Conservation (phyloP, 129 eudicot genomes). For the Rutidosis leptorrhynchoides region DNA sequence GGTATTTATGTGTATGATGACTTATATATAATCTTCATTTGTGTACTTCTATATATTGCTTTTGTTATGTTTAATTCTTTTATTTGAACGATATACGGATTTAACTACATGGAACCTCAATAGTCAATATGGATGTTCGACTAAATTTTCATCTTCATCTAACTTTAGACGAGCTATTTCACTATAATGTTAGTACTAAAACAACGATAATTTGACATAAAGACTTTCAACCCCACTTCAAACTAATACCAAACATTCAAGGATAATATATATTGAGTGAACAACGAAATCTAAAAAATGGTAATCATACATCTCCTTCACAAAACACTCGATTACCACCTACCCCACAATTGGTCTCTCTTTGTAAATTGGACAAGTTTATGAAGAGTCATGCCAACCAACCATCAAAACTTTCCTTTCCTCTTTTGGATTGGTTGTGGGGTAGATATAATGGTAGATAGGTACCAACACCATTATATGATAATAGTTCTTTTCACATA, state of each 20-base stretch:
- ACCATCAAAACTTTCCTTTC: slow-evolving; percentile 13
- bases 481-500: slow-evolving; percentile 1
- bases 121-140: too few relatives aligned
- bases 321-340: slow-evolving; percentile 11
- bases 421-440: neutral
- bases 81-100: too few relatives aligned
- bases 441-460: neutral
- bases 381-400: slow-evolving; percentile 20
- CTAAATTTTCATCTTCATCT: too few relatives aligned
- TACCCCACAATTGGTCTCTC: slow-evolving; percentile 26
- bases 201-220: neutral
- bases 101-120: too few relatives aligned
- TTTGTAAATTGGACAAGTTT: slow-evolving; percentile 11
- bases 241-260: neutral
- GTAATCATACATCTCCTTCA: slow-evolving; percentile 20
- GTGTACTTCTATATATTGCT: too few relatives aligned
- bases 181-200: neutral
- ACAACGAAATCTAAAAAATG: slow-evolving; percentile 16
- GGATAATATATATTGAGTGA: neutral
- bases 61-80: too few relatives aligned
- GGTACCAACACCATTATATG: slow-evolving; percentile 20
- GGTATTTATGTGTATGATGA: too few relatives aligned
- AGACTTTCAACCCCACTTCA: slow-evolving; percentile 2
- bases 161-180: neutral
- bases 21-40: too few relatives aligned